These are phyloP conservation scores for Curvularia verruculosa DNA, from an alignment of 2,329 filamentous ascomycete species.

Conservation along the genomic window DNA sequence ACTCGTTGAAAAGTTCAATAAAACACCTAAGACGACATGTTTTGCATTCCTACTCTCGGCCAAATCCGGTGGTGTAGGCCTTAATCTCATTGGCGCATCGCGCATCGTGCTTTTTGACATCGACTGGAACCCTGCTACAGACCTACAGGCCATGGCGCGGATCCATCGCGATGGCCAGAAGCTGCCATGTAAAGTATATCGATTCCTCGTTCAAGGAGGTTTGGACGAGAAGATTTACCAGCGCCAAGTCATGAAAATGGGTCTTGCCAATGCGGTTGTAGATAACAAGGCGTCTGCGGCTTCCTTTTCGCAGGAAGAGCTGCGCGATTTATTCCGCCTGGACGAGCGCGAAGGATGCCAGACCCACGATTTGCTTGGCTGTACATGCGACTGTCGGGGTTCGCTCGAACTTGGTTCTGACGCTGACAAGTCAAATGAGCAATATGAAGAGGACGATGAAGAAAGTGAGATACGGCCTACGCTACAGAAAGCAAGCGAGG, in stretches of 20 bases:
- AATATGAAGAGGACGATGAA: slow-evolving; percentile 22
- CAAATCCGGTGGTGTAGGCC: slow-evolving; percentile 71
- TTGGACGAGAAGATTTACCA: slow-evolving; percentile 79
- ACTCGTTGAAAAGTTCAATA: slow-evolving; percentile 74
- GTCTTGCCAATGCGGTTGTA: slow-evolving; percentile 73
- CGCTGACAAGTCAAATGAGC: slow-evolving; percentile 18
- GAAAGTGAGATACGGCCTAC: slow-evolving; percentile 35
- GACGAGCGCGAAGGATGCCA: slow-evolving; percentile 67
- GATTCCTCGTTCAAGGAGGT: slow-evolving; percentile 70
- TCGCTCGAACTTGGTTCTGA: slow-evolving; percentile 22
- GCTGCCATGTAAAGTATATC: slow-evolving; percentile 70
- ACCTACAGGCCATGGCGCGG: slow-evolving; percentile 76
- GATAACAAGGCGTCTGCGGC: slow-evolving; percentile 66
- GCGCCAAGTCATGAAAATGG: slow-evolving; percentile 72
- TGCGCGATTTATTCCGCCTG: slow-evolving; percentile 70
- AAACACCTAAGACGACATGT: slow-evolving; percentile 58
- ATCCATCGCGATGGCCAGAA: slow-evolving; percentile 77
- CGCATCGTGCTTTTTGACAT: slow-evolving; percentile 74
- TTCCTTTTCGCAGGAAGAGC: slow-evolving; percentile 69
- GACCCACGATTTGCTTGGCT: slow-evolving; percentile 71
- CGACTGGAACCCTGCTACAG: slow-evolving; percentile 77
- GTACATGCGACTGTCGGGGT: slow-evolving; percentile 65
- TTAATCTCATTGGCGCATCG: slow-evolving; percentile 74
- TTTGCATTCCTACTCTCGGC: slow-evolving; percentile 76
- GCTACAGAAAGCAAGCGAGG: slow-evolving; percentile 50